phyloP scores from a whole-genome alignment of 1,284 basidiomycete species.

The Tausonia pullulans region DNA sequence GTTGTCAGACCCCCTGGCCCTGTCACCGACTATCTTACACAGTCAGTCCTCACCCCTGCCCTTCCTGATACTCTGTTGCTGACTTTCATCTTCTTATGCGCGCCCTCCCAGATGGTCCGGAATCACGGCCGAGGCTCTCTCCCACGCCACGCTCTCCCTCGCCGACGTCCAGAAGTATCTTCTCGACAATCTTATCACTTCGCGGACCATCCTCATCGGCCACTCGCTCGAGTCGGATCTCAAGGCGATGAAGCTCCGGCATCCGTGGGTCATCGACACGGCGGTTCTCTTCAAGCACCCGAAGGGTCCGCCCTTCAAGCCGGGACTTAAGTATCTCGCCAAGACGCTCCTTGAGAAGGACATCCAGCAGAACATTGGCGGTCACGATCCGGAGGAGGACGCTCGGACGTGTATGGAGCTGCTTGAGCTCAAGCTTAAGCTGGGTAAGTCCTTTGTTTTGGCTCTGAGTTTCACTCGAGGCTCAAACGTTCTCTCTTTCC shows the following conservation, averaged over 20 bases:
- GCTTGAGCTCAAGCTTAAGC: slow-evolving; percentile 61
- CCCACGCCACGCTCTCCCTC: slow-evolving; percentile 58
- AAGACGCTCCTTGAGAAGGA: slow-evolving; percentile 77
- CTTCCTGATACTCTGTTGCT: background rate
- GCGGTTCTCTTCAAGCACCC: slow-evolving; percentile 79
- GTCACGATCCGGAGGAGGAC: slow-evolving; percentile 86
- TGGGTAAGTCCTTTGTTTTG: slow-evolving; percentile 39
- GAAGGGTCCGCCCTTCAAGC: slow-evolving; percentile 76
- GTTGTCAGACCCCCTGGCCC: slow-evolving; percentile 73
- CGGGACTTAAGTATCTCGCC: slow-evolving; percentile 81
- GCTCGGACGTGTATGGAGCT: slow-evolving; percentile 75
- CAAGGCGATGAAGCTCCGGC: slow-evolving; percentile 65
- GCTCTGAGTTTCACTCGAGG: background rate
- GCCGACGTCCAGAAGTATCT: slow-evolving; percentile 61
- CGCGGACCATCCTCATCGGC: slow-evolving; percentile 75
- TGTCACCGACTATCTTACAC: slow-evolving; percentile 75
- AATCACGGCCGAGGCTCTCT: slow-evolving; percentile 63
- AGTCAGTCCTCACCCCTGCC: slow-evolving; percentile 37
- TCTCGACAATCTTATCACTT: slow-evolving; percentile 41
- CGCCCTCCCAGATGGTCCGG: slow-evolving; percentile 61
- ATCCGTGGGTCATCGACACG: slow-evolving; percentile 79
- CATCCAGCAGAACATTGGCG: slow-evolving; percentile 65
- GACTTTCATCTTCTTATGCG: background rate
- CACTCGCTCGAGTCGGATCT: slow-evolving; percentile 89
- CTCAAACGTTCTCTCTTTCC: slow-evolving; percentile 1